Percentiles rank a stretch among this genome's conserved stretches.
Evolutionary conservation across 106 monocot genomes (phyloP).

Genomic region (Platanthera guangdongensis): DNA sequence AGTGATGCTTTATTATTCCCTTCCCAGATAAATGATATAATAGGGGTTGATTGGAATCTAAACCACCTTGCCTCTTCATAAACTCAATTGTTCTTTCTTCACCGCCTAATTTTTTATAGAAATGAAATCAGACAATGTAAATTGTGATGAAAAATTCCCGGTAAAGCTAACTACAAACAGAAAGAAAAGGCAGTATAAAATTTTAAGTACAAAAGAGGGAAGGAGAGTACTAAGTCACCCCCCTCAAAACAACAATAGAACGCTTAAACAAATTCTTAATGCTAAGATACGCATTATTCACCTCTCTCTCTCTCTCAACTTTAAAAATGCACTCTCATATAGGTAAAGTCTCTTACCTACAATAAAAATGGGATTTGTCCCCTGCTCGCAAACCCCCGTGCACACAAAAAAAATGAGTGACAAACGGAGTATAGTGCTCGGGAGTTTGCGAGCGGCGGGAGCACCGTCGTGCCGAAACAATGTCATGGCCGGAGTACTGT

Average conservation of each 20-base stretch:
- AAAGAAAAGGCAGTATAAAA: background rate
- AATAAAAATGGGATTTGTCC: too few species aligned
- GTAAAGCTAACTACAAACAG: background rate
- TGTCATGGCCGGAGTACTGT: too few species aligned
- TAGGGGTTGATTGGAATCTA: slow-evolving; percentile 44
- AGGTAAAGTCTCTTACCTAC: too few species aligned
- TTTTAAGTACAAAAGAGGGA: background rate
- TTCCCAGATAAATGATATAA: slow-evolving; percentile 38
- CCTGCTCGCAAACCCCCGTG: too few species aligned
- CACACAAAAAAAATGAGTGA: too few species aligned
- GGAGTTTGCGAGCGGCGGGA: too few species aligned
- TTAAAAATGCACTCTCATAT: too few species aligned
- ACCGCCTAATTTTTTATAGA: slow-evolving; percentile 45
- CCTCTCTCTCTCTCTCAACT: too few species aligned
- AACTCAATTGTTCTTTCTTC: slow-evolving; percentile 89
- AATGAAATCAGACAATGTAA: slow-evolving; percentile 7
- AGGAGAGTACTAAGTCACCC: background rate
- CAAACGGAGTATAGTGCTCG: too few species aligned
- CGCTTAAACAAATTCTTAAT: background rate
- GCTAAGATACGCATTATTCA: background rate
- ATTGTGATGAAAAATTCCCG: background rate
- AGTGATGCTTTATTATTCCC: slow-evolving; percentile 80
- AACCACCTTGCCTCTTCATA: slow-evolving; percentile 74
- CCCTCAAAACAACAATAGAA: background rate
- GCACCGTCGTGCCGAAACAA: too few species aligned